Evolutionary conservation across 2,329 filamentous ascomycete genomes (phyloP).

Genomic region (Exophiala sideris): DNA sequence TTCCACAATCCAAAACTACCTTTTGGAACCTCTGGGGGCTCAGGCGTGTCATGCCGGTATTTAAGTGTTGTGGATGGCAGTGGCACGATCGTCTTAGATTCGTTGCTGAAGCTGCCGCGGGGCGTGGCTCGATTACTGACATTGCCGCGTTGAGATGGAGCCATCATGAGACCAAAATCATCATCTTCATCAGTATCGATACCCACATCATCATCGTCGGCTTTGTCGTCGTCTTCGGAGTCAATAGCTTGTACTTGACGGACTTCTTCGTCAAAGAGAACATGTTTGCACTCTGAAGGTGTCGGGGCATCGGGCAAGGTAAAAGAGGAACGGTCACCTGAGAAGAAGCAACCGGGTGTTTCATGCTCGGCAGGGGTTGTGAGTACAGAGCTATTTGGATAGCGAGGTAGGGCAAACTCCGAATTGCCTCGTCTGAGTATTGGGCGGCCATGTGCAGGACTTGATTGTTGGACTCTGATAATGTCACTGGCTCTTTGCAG

Average conservation of each 20-base stretch:
- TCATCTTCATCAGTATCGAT: slow-evolving; percentile 55
- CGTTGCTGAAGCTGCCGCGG: slow-evolving; percentile 55
- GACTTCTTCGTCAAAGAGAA: slow-evolving; percentile 95
- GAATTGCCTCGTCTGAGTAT: slow-evolving; percentile 62
- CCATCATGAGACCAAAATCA: slow-evolving; percentile 80
- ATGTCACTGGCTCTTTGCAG: slow-evolving; percentile 85
- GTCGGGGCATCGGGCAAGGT: slow-evolving; percentile 56
- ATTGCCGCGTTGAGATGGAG: slow-evolving; percentile 54
- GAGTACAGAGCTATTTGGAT: slow-evolving; percentile 41
- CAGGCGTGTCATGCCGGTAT: slow-evolving; percentile 72
- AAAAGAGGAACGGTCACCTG: slow-evolving; percentile 57
- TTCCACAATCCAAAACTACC: slow-evolving; percentile 41
- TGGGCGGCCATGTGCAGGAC: slow-evolving; percentile 51
- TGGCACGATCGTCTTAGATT: slow-evolving; percentile 84
- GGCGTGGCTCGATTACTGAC: slow-evolving; percentile 52
- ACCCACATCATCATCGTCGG: slow-evolving; percentile 50
- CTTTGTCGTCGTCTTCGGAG: slow-evolving; percentile 72
- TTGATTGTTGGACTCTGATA: slow-evolving; percentile 73
- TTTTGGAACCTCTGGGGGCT: slow-evolving; percentile 43
- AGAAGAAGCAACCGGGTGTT: slow-evolving; percentile 5
- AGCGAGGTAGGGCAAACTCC: slow-evolving; percentile 64
- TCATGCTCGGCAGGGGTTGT: slow-evolving; percentile 54
- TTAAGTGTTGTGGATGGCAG: slow-evolving; percentile 85
- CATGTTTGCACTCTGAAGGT: slow-evolving; percentile 69
- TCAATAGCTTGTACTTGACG: slow-evolving; percentile 95